Base-by-base conservation (phyloP, 1,284 basidiomycete genomes). In the Termitomyces sp. region DNA sequence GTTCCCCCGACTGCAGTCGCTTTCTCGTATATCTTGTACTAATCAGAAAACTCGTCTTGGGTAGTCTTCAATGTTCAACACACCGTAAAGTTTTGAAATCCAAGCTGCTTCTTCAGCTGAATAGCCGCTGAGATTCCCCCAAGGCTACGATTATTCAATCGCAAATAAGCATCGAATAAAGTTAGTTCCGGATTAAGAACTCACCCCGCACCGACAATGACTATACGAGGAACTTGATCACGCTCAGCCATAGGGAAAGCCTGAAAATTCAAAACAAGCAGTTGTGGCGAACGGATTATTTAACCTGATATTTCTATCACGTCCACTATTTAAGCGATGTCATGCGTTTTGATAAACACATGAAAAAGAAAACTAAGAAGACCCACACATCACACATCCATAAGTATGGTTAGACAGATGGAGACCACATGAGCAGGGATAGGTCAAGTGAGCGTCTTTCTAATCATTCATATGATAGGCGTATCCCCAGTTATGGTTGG, bases 171-270 rank as follows among this genome's bases (percentile, higher is more conserved):
- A 28, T 13, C 13, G 46, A 21, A 45, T 36, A 34, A 66, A 69
- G 46, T 49, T n/a, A 40, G 38, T 13, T 13, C 38, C 28, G 21
- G 9, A 39, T 10, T 43, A 21, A 42, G 17, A 17, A 65, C 72
- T 55, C 61, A 80, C 79, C 79, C 79, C 43, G 76, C 78, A 44
- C 80, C 80, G 42, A 81, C 71, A 54, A 82, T 78, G 41, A 73
- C 70, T 36, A 80, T 66, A 54, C 67, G 68, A 24, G 73, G 68
- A 30, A 55, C 50, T 30, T 39, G 44, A 31, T 63, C 56, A 38
- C 41, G 17, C 40, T 26, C 54, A 38, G 49, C 36, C 52, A 58
- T 58, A n/a, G 24, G 17, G 48, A n/a, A 9, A 39, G 5, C 17
- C 26, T 45, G 21, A 21, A 33, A 46, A 21, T 26, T 15, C 8